Base-by-base conservation (phyloP, 2,329 filamentous ascomycete genomes). In the Sclerotinia sclerotiorum region DNA sequence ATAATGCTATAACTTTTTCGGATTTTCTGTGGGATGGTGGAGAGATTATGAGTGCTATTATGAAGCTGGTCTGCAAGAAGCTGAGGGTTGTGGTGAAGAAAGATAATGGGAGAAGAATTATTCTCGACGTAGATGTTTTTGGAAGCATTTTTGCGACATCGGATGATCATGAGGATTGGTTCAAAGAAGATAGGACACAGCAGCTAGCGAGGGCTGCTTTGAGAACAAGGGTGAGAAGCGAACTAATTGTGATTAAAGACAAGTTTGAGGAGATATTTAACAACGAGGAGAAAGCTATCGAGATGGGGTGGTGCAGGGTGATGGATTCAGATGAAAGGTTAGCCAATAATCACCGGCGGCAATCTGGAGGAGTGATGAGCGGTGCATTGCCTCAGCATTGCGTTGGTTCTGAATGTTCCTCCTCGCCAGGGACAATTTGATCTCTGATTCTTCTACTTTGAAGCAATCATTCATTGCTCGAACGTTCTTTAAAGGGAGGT, bases 81-180 rank as follows among this genome's bases (percentile, higher is more conserved):
- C 66, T 76, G 48, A 74, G 72, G 17, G 54, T 77, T 10, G 55
- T 77, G 3, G 35, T 76, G 5, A 76, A 74, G 24, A 73, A 74
- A 17, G 8, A 39, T 19, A 44, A 44, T 63, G 27, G 57, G 17
- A 42, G 64, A 52, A 17, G 67, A 60, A 27, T 56, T 15, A 19
- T 60, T n/a, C 15, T 44, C 8, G 42, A 68, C 42, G 17, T 66
- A 39, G 39, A 49, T 62, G n/a, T 27, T 56, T 32, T 35, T 21
- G 29, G 46, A 7, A 27, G 46, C 32, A 27, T 51, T 4, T 49
- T 51, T 39, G 15, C 60, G n/a, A 63, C 46, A 39, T 21, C 5
- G 32, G n/a, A 51, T 63, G 60, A 63, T 51, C 46, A 63, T 29
- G 44, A 63, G 4, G 8, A 65, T 42, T 19, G 71, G 70, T 46